phyloP scores from a whole-genome alignment of 108 stramenopile species.

The Cylindrotheca fusiformis region DNA sequence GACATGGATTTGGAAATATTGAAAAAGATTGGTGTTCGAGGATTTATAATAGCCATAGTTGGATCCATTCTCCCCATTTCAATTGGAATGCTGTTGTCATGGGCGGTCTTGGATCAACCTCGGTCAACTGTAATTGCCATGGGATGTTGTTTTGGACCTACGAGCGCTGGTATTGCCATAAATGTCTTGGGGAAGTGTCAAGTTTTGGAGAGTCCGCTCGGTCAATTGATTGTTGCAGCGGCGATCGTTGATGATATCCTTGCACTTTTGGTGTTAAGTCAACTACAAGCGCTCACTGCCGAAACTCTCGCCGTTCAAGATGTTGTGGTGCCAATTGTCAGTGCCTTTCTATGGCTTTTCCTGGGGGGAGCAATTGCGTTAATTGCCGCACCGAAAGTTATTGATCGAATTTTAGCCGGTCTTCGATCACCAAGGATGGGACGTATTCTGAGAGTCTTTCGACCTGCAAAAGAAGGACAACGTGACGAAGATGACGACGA shows the following conservation, averaged over 20 bases:
- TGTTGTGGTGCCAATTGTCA: conserved; percentile 38
- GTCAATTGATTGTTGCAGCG: conserved; percentile 60
- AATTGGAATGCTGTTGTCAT: conserved; percentile 38
- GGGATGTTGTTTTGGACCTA: conserved; percentile 60
- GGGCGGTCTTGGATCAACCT: conserved; percentile 11
- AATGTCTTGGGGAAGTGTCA: conserved; percentile 45
- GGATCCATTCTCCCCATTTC: conserved; percentile 55
- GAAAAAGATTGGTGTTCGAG: conserved; percentile 40
- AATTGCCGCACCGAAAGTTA: conserved; percentile 43
- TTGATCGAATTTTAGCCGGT: conserved; percentile 15
- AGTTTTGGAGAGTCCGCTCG: conserved; percentile 54
- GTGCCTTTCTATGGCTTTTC: conserved; percentile 27
- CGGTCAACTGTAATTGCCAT: conserved; percentile 32
- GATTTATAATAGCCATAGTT: conserved; percentile 46
- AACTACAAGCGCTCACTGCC: conserved; percentile 33
- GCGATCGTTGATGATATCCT: conserved; percentile 67
- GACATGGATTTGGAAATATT: conserved; percentile 67
- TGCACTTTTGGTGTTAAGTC: conserved; percentile 47
- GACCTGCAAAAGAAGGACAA: conserved; percentile 9
- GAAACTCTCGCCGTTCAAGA: neutral
- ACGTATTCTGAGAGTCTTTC: conserved; percentile 17
- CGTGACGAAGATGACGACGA: conserved; percentile 12
- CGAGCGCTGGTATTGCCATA: conserved; percentile 56
- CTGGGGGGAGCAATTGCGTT: conserved; percentile 33
- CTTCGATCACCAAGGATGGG: conserved; percentile 29